Conservation (phyloP, 2,329 filamentous ascomycete genomes). For the Cephalotrichum gorgonifer region DNA sequence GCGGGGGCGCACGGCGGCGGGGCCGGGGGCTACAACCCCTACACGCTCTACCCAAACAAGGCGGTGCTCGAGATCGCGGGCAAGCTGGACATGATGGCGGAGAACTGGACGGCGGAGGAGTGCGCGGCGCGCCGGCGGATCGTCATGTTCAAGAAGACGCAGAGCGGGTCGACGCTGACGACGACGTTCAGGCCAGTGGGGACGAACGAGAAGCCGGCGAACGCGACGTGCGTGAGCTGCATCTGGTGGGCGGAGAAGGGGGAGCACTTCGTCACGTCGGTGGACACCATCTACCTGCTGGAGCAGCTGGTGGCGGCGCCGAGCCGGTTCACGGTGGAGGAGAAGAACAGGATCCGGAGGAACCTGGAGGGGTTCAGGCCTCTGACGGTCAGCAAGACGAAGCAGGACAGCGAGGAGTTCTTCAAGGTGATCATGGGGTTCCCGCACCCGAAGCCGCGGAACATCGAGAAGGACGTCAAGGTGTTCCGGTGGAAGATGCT, state of each 20-base stretch:
- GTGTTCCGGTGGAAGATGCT: slow-evolving; percentile 96
- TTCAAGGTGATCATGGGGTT: slow-evolving; percentile 99
- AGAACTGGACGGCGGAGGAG: slow-evolving; percentile 76
- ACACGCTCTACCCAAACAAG: slow-evolving; percentile 74
- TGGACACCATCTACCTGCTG: slow-evolving; percentile 91
- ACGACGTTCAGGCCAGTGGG: slow-evolving; percentile 71
- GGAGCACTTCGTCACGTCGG: slow-evolving; percentile 89
- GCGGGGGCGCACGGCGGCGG: slow-evolving; percentile 22
- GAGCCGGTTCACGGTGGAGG: slow-evolving; percentile 83
- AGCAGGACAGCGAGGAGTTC: slow-evolving; percentile 87
- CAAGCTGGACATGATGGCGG: slow-evolving; percentile 74
- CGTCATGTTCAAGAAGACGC: slow-evolving; percentile 77
- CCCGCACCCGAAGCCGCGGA: slow-evolving; percentile 85
- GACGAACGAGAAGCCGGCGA: slow-evolving; percentile 66
- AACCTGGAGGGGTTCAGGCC: slow-evolving; percentile 94
- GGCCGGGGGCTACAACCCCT: slow-evolving; percentile 55
- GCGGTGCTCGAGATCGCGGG: slow-evolving; percentile 77
- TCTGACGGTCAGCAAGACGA: slow-evolving; percentile 85
- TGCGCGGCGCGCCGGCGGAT: slow-evolving; percentile 69
- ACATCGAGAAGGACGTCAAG: slow-evolving; percentile 99
- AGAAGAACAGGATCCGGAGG: slow-evolving; percentile 94
- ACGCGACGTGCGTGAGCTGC: slow-evolving; percentile 92
- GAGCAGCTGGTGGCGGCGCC: slow-evolving; percentile 73
- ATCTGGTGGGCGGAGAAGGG: slow-evolving; percentile 92
- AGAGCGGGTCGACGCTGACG: slow-evolving; percentile 71